These are phyloP conservation scores for Cutaneotrichosporon curvatum DNA, from an alignment of 1,284 basidiomycete genomes.

Conservation along the genomic window DNA sequence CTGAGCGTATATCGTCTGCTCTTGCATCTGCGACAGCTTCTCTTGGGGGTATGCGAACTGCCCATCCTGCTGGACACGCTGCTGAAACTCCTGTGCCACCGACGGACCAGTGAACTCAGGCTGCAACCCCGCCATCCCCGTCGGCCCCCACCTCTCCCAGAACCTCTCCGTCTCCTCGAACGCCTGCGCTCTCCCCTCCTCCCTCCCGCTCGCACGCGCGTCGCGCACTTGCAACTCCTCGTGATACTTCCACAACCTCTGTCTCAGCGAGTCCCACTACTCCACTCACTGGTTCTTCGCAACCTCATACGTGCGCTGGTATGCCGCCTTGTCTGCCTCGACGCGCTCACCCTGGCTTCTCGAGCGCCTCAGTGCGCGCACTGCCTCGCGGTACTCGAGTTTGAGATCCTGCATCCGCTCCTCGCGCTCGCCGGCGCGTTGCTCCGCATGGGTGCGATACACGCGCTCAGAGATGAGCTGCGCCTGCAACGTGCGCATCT, in stretches of 20 bases:
- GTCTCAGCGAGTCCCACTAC: conserved; percentile 3
- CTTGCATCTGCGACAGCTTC: background rate
- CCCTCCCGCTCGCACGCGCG: conserved; percentile 33
- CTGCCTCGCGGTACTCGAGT: conserved; percentile 1
- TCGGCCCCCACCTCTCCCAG: background rate
- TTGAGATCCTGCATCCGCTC: background rate
- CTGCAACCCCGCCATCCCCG: no score
- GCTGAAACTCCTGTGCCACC: conserved; percentile 2
- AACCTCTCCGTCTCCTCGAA: conserved; percentile 2
- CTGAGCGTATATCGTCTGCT: background rate
- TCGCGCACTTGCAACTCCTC: conserved; percentile 39
- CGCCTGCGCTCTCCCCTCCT: conserved; percentile 38
- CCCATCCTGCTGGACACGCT: background rate
- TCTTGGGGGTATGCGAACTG: background rate
- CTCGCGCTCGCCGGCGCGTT: background rate
- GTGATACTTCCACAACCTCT: conserved; percentile 37
- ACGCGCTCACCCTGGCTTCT: conserved; percentile 37
- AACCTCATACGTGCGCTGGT: conserved; percentile 35
- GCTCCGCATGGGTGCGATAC: background rate
- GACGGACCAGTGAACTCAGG: background rate
- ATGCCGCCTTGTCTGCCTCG: conserved; percentile 38
- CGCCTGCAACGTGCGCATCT: conserved; percentile 39
- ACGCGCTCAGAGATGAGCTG: conserved; percentile 40
- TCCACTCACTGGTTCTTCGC: conserved; percentile 32
- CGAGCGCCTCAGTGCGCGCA: conserved; percentile 28